Evolutionary conservation across 805 yeast genomes (phyloP).

Genomic region (Zygoascus bituminiphila): DNA sequence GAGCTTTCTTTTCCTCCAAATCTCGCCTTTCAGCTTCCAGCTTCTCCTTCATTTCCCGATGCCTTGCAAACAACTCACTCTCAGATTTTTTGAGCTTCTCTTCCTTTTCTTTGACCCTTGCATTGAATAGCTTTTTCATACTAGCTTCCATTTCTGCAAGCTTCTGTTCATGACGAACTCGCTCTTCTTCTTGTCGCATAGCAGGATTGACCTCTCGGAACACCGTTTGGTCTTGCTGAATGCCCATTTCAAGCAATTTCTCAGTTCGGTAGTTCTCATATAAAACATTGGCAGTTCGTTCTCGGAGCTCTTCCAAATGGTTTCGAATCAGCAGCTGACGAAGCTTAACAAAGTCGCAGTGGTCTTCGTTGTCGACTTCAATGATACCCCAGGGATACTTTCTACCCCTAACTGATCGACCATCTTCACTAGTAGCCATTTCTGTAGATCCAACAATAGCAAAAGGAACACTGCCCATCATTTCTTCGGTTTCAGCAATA

Average conservation of each 20-base stretch:
- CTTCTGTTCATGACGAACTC: conserved; percentile 86
- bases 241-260: conserved; percentile 73
- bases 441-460: conserved; percentile 89
- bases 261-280: conserved; percentile 87
- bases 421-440: conserved; percentile 59
- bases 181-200: conserved; percentile 87
- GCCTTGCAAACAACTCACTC: conserved; percentile 90
- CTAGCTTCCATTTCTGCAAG: conserved; percentile 90
- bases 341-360: conserved; percentile 83
- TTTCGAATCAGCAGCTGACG: conserved; percentile 84
- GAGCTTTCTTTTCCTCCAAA: conserved; percentile 83
- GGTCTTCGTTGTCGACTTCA: conserved; percentile 90
- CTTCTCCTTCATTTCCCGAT: conserved; percentile 95
- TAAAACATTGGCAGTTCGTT: conserved; percentile 62
- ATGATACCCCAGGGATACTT: conserved; percentile 95
- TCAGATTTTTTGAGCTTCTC: conserved; percentile 94
- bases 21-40: conserved; percentile 79
- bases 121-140: conserved; percentile 94
- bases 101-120: conserved; percentile 93
- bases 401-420: conserved; percentile 82
- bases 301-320: conserved; percentile 89
- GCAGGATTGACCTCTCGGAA: conserved; percentile 93
- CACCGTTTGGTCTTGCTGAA: conserved; percentile 86
- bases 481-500: conserved; percentile 50
- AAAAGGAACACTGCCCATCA: conserved; percentile 72